Conservation (phyloP, 208 protist species). For the Leishmania mexicana region DNA sequence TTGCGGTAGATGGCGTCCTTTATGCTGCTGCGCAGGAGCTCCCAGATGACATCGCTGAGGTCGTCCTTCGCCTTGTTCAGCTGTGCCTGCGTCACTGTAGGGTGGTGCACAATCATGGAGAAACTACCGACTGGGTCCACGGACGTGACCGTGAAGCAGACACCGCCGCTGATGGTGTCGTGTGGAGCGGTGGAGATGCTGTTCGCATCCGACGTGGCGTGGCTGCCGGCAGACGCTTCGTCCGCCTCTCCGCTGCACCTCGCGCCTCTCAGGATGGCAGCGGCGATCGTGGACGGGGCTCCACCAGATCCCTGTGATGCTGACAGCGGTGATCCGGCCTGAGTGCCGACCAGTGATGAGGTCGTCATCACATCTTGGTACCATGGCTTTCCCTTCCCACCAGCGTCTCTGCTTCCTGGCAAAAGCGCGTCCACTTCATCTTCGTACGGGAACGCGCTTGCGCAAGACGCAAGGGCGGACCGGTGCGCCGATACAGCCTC, state of each 20-base stretch:
- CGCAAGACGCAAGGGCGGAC: constrained; percentile 36
- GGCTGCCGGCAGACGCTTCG: constrained; percentile 2
- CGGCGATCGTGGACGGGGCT: constrained; percentile 6
- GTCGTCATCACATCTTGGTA: constrained; percentile 1
- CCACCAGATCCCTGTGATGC: not conserved
- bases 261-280: constrained; percentile 6
- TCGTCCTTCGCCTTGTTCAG: constrained; percentile 59
- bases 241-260: not conserved
- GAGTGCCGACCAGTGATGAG: not conserved
- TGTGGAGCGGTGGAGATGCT: constrained; percentile 18
- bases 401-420: not conserved
- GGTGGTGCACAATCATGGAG: constrained; percentile 21
- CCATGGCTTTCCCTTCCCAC: constrained; percentile 1
- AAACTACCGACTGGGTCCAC: constrained; percentile 61
- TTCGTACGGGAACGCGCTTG: constrained; percentile 49
- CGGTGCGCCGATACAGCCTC: constrained; percentile 16
- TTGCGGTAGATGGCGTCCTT: constrained; percentile 71
- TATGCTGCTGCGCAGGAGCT: constrained; percentile 66
- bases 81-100: constrained; percentile 20
- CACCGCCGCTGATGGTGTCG: constrained; percentile 9
- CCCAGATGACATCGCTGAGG: constrained; percentile 56
- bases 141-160: constrained; percentile 26
- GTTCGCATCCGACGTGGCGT: constrained; percentile 3
- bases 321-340: not conserved
- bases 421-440: constrained; percentile 11